Base-by-base conservation (phyloP, 2,329 filamentous ascomycete genomes). In the Domatiomyces catenatus region DNA sequence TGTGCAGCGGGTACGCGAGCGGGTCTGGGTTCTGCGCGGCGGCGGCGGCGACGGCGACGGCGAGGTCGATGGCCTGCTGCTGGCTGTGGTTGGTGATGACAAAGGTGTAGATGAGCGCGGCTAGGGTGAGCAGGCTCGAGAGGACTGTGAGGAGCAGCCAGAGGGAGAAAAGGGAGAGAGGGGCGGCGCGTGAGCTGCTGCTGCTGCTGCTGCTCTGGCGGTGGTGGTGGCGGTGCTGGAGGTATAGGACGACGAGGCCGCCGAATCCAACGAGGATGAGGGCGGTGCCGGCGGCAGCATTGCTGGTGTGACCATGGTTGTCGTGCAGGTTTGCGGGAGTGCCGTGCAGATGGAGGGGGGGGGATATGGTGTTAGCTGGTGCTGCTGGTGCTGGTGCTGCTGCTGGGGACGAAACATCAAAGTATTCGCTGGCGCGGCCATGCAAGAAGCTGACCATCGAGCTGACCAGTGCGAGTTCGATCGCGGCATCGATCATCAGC, bases 1-100 rank as follows among this genome's bases (percentile, higher is more conserved):
- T 36, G 47, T 58, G 46, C 10, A 55, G 47, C 19, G 56, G 53
- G 56, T 63, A 64, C 24, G 64, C 59, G 17, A 64, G 46, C 19
- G 64, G 64, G 49, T 67, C 64, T 18, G 64, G 60, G 15, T 58
- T 56, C 36, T 57, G 58, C 45, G 54, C 50, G 3, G 58, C 55
- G 19, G 52, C 50, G 39, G 22, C 22, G 22, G 55, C 53, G 10
- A 59, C 22, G 6, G 58, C 55, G 19, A 54, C 50, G 39, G 55
- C 53, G 10, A 59, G 48, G 42, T 63, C 54, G 54, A 63, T 58
- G 10, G 46, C 48, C 39, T 58, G 57, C 36, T 55, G n/a, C n/a
- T 46, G 46, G 52, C 46, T 53, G 42, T 56, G 49, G 3, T 48
- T 48, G 2, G 54, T 56, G 15, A 59, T 44, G 44, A 58, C 46